Evolutionary conservation across 352 stramenopile species (phyloP), one percentile per base, ranked within the genome.

Genomic region (Pythium angustatum): DNA sequence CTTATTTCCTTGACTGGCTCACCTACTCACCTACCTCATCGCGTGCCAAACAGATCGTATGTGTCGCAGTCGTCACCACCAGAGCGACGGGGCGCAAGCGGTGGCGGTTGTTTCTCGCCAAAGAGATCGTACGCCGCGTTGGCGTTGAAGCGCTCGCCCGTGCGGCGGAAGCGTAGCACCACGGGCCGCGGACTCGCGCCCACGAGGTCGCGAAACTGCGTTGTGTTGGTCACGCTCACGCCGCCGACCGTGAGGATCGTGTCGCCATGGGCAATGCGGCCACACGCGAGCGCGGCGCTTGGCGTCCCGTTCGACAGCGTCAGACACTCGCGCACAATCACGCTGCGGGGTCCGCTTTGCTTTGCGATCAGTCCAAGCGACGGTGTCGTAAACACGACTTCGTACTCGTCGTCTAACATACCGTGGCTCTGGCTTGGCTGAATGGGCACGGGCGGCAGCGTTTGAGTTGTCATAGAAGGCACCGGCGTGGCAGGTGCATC

Each of bases 131-230:
- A 93, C 2, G 79, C 78, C 36, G 76, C 66, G 38, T 66, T 68
- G 24, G 60, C 36, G 45, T 73, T 75, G 8, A 67, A 76, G 22
- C 77, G 71, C 11, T 69, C 76, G 21, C 73, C 79, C 45, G 76
- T 73, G 26, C 76, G 67, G 15, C 79, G 73, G 30, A 95, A 90
- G 17, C 85, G 87, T 50, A 95, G 60, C 22, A 92, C 83, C 22
- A 93, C 58, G 4, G 87, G 87, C 2, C 87, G 80, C 17, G 79
- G 69, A 11, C 71, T 76, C 21, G 68, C 70, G 30, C 68, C 77
- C 38, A 95, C 85, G 40, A 93, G 75, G 21, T 81, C 72, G 30
- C 82, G 84, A 49, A 95, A 95, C 62, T 92, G 84, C 15, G 72
- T 78, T 36, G 85, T 93, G 56, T 75, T 90, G 40, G 62, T 73